Conservation (phyloP, 108 stramenopile genomes). For the Pseudonitzschia pungens region DNA sequence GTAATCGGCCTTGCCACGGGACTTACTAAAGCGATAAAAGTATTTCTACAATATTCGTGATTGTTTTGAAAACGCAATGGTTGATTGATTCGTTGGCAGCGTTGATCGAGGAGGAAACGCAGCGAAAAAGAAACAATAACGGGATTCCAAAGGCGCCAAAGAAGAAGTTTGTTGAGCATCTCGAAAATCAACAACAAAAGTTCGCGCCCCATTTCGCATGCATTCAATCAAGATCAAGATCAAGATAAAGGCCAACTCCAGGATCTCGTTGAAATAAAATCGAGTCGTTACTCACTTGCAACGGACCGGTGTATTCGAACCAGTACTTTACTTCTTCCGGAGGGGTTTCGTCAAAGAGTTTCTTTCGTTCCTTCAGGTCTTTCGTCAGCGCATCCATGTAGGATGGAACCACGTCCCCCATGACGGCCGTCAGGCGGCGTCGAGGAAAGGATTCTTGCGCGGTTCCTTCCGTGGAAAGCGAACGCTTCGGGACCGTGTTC, state of each 20-base stretch:
- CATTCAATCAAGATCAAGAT: too few relatives aligned
- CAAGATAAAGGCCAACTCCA: too few relatives aligned
- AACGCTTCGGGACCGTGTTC: background rate
- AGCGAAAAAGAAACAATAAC: background rate
- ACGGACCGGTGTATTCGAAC: constrained; percentile 87
- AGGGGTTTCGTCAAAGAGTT: constrained; percentile 83
- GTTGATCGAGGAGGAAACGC: too few relatives aligned
- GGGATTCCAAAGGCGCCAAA: background rate
- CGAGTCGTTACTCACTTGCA: constrained; percentile 62
- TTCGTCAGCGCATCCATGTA: constrained; percentile 71
- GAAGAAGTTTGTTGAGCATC: too few relatives aligned
- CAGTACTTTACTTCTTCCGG: constrained; percentile 90
- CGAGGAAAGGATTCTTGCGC: background rate
- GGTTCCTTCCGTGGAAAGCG: background rate
- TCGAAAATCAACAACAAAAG: too few relatives aligned
- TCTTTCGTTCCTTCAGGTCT: constrained; percentile 69
- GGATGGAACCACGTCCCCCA: constrained; percentile 51
- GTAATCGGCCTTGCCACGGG: constrained; percentile 83
- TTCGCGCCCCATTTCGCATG: too few relatives aligned
- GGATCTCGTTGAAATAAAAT: too few relatives aligned
- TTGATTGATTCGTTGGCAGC: too few relatives aligned
- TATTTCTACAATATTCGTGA: constrained; percentile 60
- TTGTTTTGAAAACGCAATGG: too few relatives aligned
- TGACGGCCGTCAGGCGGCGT: constrained; percentile 10
- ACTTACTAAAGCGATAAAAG: constrained; percentile 81